Conservation (phyloP, 169 alveolate species). For the Plasmodium falciparum region DNA sequence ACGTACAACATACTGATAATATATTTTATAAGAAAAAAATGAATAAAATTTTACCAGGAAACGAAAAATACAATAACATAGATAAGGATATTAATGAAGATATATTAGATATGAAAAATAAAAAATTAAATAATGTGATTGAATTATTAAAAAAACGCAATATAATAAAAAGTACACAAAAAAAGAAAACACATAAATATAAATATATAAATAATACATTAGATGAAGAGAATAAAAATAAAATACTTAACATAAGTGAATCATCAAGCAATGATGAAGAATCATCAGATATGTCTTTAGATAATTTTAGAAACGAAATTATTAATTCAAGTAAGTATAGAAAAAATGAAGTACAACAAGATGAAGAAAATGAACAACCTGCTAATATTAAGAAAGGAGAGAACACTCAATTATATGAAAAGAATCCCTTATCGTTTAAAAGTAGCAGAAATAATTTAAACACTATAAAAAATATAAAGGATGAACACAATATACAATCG, state of each 20-base stretch:
- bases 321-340: slow-evolving; percentile 32
- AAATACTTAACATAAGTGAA: slow-evolving; percentile 14
- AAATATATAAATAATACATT: slow-evolving; percentile 27
- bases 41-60: not conserved
- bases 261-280: not conserved
- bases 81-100: not conserved
- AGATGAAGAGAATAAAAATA: slow-evolving; percentile 35
- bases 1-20: not conserved
- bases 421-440: not conserved
- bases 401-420: not conserved
- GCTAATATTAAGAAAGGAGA: not conserved
- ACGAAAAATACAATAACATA: not conserved
- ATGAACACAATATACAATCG: not conserved
- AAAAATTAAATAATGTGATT: slow-evolving; percentile 10
- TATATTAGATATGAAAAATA: not conserved
- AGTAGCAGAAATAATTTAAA: not conserved
- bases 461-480: not conserved
- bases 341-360: not conserved
- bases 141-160: slow-evolving; percentile 32
- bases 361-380: not conserved
- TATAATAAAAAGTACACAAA: slow-evolving; percentile 11
- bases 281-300: slow-evolving; percentile 2
- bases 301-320: slow-evolving; percentile 1
- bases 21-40: not conserved
- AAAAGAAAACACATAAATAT: slow-evolving; percentile 29